Evolutionary conservation across 345 rosid species (phyloP), one percentile per base, ranked within the genome.

Genomic region (Salix koriyanagi): DNA sequence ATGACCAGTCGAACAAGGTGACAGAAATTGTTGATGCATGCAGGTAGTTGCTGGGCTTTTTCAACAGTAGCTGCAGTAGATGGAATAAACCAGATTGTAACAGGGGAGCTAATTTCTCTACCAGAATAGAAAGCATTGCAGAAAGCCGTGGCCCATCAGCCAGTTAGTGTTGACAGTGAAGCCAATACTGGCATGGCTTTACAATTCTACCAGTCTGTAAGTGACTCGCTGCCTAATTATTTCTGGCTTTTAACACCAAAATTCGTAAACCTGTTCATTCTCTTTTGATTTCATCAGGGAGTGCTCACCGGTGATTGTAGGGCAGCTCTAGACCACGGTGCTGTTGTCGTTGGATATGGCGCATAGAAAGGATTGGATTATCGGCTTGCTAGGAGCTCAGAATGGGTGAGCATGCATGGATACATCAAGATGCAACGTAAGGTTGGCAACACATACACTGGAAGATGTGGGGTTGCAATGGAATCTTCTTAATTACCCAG

Each of bases 381-480:
- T 18, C 76, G 83, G 83, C 54, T 76, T 4, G 83, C 76, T 13
- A 67, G 83, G 62, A 80, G 71, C 61, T 80, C 83, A 4, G 66
- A 34, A 2, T 72, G 83, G 80, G 79, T 0, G 83, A 72, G 71
- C 26, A 72, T n/a, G 71, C 26, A 72, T 28, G 83, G 83, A 42
- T 80, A 80, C 52, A 76, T 81, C 52, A 76, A 46, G 70, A 58
- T 80, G 32, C 76, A 80, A 34, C 72, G 80, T 18, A 80, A 76
- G 18, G 68, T 58, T 5, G 36, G 23, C 10, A 50, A 80, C 8
- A 75, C 72, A 7, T 65, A 7, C 19, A 52, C 77, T 8, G 83
- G 80, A 11, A 72, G 76, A 69, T 81, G 83, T 67, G 83, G 83
- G 7, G 76, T 81, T 61, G 83, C 83, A 5, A 76, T 77, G 77